Base-by-base conservation (phyloP, 768 basidiomycete genomes). In the Lactifluus pinguis region DNA sequence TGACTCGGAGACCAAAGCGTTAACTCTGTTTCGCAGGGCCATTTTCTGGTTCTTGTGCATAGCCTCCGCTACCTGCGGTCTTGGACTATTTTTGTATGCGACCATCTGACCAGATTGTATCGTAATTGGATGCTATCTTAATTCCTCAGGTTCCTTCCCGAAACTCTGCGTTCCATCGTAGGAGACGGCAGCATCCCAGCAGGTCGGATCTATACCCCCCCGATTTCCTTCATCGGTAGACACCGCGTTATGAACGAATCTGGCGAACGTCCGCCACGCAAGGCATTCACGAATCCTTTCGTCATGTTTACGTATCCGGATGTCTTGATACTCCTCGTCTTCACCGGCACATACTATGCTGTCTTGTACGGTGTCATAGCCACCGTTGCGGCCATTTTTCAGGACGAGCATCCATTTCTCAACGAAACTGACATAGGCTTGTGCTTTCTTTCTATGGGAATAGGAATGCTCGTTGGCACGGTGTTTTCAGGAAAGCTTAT, bases 381-480 rank as follows among this genome's bases (percentile, higher is more conserved):
- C 0, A 80, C 81, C 1, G 76, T 86, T 15, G 83, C 87, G 1
- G 79, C 84, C 0, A 75, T 85, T 0, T 84, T 90, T 68, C 73
- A 77, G 53, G 63, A 71, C 1, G 73, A 77, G 1, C 92, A 93
- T 64, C 78, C 83, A 0, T 77, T 72, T 62, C 75, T 90, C 19
- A 79, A 71, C 58, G 80, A 88, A 62, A 83, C 83, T 4, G 77
- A 81, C 25, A 77, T 89, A 36, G 92, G 92, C 2, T 72, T 94
- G 5, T 92, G 87, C 70, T 94, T 85, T 74, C 73, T 93, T 56
- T 81, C 84, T 1, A 79, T 86, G 53, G 92, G 90, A 2, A 79
- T 82, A 15, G 93, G 92, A 0, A 84, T 84, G 73, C 71, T 82
- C 9, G 52, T 85, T 15, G 85, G 89, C 13, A 79, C 82, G 19